Conservation (phyloP, 2,329 filamentous ascomycete species). For the Colletotrichum orbiculare region DNA sequence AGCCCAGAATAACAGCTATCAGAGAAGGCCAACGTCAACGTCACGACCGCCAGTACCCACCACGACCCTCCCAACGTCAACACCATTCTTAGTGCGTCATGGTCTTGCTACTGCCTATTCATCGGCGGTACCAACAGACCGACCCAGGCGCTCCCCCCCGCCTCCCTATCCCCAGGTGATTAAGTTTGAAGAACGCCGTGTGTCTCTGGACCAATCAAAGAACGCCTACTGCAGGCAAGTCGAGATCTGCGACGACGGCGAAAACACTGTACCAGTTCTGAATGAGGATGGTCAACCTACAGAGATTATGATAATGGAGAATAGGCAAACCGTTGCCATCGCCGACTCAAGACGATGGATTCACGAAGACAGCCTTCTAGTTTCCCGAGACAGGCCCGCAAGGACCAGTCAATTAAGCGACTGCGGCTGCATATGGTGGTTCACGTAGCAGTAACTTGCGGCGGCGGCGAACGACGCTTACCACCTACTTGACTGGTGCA, state of each 20-base stretch:
- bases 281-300: slow-evolving; percentile 54
- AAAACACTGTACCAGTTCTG: slow-evolving; percentile 47
- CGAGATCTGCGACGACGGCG: slow-evolving; percentile 53
- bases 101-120: slow-evolving; percentile 12
- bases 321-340: slow-evolving; percentile 33
- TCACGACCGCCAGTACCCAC: slow-evolving; percentile 20
- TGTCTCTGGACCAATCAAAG: slow-evolving; percentile 45
- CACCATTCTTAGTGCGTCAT: slow-evolving; percentile 26
- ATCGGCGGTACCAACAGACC: slow-evolving; percentile 1
- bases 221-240: slow-evolving; percentile 61
- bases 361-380: slow-evolving; percentile 26
- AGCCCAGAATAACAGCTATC: slow-evolving; percentile 59
- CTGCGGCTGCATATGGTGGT: slow-evolving; percentile 66
- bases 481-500: too few relatives aligned
- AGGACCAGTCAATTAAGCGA: slow-evolving; percentile 54
- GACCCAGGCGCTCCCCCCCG: slow-evolving; percentile 35
- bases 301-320: slow-evolving; percentile 57
- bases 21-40: slow-evolving; percentile 21
- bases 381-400: slow-evolving; percentile 26
- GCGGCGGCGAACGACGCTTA: too few relatives aligned
- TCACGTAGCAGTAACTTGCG: slow-evolving; percentile 45
- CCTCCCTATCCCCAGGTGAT: slow-evolving; percentile 62
- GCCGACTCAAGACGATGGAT: slow-evolving; percentile 34
- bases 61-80: slow-evolving; percentile 34
- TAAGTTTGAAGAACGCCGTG: slow-evolving; percentile 66